A percentile compares a stretch with the other conserved stretches of the same genome.
Evolutionary conservation across 140 eudicot species (phyloP).

Genomic region (Oenanthe javanica): DNA sequence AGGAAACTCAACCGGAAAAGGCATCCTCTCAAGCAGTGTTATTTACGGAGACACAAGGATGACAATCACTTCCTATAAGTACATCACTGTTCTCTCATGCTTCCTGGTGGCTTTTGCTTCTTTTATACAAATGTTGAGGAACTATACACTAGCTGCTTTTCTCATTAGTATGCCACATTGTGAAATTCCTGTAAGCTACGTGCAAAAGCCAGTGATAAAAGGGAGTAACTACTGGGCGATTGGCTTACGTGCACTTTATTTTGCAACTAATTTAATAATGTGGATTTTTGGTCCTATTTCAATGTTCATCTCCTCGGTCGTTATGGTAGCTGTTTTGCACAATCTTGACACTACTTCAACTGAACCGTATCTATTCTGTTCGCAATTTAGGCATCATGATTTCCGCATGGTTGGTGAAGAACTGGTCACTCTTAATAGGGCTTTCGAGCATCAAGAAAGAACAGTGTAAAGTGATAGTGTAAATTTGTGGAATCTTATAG

Average conservation of each 20-base stretch:
- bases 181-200: conserved; percentile 31
- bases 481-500: not conserved
- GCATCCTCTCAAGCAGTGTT: conserved; percentile 21
- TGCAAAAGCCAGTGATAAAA: conserved; percentile 41
- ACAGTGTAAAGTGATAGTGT: conserved; percentile 4
- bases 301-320: conserved; percentile 35
- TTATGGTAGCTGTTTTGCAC: conserved; percentile 10
- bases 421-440: conserved; percentile 6
- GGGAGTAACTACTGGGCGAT: conserved; percentile 59
- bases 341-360: conserved; percentile 36
- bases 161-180: conserved; percentile 68
- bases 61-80: conserved; percentile 37
- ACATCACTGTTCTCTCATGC: conserved; percentile 40
- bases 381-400: not conserved
- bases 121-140: conserved; percentile 54
- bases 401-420: conserved; percentile 17
- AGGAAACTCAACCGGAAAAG: conserved; percentile 29
- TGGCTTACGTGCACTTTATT: conserved; percentile 65
- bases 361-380: conserved; percentile 22
- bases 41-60: conserved; percentile 55
- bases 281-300: conserved; percentile 91
- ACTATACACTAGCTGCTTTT: conserved; percentile 50
- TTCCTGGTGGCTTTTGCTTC: conserved; percentile 60
- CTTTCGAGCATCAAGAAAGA: conserved; percentile 26
- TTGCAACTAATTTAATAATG: conserved; percentile 49